A percentile compares a stretch with the other conserved stretches of the same genome.
phyloP scores from a whole-genome alignment of 495 filamentous ascomycete species.

The Penicillium daleae region DNA sequence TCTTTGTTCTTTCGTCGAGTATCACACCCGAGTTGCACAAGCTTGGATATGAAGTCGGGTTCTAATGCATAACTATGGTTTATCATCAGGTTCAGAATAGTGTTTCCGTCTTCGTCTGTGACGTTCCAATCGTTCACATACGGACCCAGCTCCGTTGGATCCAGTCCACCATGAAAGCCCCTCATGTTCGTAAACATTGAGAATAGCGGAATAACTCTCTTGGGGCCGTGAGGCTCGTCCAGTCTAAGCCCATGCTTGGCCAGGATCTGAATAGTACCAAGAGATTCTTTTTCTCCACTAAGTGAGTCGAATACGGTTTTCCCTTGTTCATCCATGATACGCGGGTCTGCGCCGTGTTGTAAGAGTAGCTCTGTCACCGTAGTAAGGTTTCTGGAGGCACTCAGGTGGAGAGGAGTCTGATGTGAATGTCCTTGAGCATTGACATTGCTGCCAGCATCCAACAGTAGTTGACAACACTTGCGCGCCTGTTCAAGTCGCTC shows the following conservation, averaged over 20 bases:
- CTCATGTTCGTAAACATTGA: not conserved
- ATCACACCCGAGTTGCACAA: slow-evolving; percentile 6
- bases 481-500: not conserved
- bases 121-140: slow-evolving; percentile 9
- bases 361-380: slow-evolving; percentile 1
- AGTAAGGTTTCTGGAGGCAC: slow-evolving; percentile 1
- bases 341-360: slow-evolving; percentile 5
- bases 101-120: not conserved
- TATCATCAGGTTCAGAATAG: slow-evolving; percentile 1
- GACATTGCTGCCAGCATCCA: slow-evolving; percentile 7
- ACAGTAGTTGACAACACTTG: slow-evolving; percentile 7
- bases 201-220: not conserved
- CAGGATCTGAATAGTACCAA: slow-evolving; percentile 2
- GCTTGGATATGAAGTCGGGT: not conserved
- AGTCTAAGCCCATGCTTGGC: slow-evolving; percentile 1
- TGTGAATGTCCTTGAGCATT: not conserved
- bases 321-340: not conserved
- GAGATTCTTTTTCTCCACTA: not conserved
- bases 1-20: not conserved
- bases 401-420: slow-evolving; percentile 4
- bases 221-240: not conserved
- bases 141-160: not conserved
- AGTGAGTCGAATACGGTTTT: not conserved
- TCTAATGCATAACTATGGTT: too few species aligned
- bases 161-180: not conserved